A percentile compares a stretch with the other conserved stretches of the same genome.
Conservation (phyloP, 306 rosid genomes). For the Prunus mira region DNA sequence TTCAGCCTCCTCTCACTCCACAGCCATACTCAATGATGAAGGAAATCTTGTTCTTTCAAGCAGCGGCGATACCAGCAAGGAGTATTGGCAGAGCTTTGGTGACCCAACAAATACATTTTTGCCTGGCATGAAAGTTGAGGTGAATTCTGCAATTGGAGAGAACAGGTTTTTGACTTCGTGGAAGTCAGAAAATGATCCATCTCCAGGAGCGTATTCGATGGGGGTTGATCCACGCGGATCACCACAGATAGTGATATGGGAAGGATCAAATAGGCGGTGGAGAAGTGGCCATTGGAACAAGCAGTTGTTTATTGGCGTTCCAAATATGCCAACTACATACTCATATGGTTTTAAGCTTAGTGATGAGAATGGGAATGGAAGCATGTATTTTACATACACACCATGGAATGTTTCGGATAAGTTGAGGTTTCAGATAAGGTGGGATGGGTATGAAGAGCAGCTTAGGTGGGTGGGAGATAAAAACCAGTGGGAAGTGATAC, state of each 20-base stretch:
- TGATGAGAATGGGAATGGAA: not conserved
- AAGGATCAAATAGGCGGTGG: slow-evolving; percentile 54
- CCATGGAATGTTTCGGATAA: slow-evolving; percentile 10
- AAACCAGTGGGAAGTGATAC: slow-evolving; percentile 37
- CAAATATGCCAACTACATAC: slow-evolving; percentile 32
- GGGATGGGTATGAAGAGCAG: slow-evolving; percentile 62
- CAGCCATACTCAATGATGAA: slow-evolving; percentile 30
- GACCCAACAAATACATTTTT: slow-evolving; percentile 63
- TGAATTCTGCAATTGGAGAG: slow-evolving; percentile 26
- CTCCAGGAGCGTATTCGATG: slow-evolving; percentile 50
- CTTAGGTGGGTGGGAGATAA: slow-evolving; percentile 33
- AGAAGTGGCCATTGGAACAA: slow-evolving; percentile 82
- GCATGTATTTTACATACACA: slow-evolving; percentile 29
- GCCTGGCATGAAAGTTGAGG: slow-evolving; percentile 59
- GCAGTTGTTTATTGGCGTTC: slow-evolving; percentile 49
- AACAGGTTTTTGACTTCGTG: slow-evolving; percentile 46
- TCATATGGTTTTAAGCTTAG: slow-evolving; percentile 49
- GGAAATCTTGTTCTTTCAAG: slow-evolving; percentile 51
- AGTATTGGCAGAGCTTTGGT: slow-evolving; percentile 58
- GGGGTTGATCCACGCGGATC: slow-evolving; percentile 67
- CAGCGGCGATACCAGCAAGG: not conserved
- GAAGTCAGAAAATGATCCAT: slow-evolving; percentile 63
- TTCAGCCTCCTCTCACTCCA: slow-evolving; percentile 8
- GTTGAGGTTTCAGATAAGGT: slow-evolving; percentile 52
- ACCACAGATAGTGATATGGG: slow-evolving; percentile 72